phyloP scores from a whole-genome alignment of 2,329 filamentous ascomycete species.

The Drechmeria coniospora region DNA sequence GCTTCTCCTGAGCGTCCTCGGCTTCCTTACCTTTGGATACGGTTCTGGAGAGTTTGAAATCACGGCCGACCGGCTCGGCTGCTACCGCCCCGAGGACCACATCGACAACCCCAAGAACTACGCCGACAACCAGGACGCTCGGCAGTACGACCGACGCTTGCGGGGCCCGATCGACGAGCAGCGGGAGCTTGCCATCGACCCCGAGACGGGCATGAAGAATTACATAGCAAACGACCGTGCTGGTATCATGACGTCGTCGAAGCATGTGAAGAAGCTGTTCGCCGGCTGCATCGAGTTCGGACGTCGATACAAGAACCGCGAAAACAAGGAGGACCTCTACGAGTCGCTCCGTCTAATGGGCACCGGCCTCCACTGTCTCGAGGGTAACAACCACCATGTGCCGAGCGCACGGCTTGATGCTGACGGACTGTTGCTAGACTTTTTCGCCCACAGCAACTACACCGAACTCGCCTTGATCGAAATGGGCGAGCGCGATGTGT shows the following conservation, averaged over 20 bases:
- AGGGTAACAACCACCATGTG: too few species aligned
- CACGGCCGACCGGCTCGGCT: slow-evolving; percentile 65
- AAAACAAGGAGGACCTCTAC: slow-evolving; percentile 57
- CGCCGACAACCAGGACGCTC: slow-evolving; percentile 74
- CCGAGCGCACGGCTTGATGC: neutral
- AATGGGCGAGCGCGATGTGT: slow-evolving; percentile 64
- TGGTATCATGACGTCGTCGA: slow-evolving; percentile 68
- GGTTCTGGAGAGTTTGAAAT: slow-evolving; percentile 76
- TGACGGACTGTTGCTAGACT: slow-evolving; percentile 40
- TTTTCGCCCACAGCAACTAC: slow-evolving; percentile 88
- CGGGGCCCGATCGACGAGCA: slow-evolving; percentile 68
- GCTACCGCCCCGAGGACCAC: slow-evolving; percentile 64
- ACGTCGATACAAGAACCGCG: slow-evolving; percentile 46
- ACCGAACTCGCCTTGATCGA: slow-evolving; percentile 77
- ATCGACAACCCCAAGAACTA: slow-evolving; percentile 77
- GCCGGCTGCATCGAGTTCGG: slow-evolving; percentile 63
- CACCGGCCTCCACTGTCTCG: slow-evolving; percentile 77
- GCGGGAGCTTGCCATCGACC: slow-evolving; percentile 65
- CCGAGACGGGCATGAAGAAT: slow-evolving; percentile 67
- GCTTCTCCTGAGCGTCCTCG: slow-evolving; percentile 74
- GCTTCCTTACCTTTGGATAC: slow-evolving; percentile 79
- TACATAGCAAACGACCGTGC: slow-evolving; percentile 79
- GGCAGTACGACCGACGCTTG: slow-evolving; percentile 65
- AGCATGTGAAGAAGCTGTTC: slow-evolving; percentile 61
- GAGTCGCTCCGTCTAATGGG: slow-evolving; percentile 78